Conservation (phyloP, 148 eudicot genomes). For the Nepenthes mirabilis region DNA sequence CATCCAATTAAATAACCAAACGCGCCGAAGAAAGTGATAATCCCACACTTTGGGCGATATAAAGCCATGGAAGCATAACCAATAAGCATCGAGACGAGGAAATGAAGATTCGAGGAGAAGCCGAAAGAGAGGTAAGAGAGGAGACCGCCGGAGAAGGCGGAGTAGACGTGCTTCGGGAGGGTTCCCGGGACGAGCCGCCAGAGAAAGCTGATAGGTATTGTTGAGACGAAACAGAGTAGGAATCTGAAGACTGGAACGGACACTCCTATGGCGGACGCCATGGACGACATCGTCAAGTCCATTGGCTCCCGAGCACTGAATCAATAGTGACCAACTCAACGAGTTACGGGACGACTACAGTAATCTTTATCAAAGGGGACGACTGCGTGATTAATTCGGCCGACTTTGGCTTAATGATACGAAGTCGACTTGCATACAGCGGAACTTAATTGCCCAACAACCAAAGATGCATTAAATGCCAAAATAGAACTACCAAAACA, state of each 20-base stretch:
- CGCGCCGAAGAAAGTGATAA: slow-evolving; percentile 52
- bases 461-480: no score
- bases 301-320: no score
- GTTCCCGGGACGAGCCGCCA: slow-evolving; percentile 55
- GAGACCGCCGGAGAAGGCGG: slow-evolving; percentile 51
- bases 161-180: slow-evolving; percentile 49
- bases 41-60: slow-evolving; percentile 52
- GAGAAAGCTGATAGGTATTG: slow-evolving; percentile 62
- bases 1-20: slow-evolving; percentile 70
- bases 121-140: slow-evolving; percentile 73
- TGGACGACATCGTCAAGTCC: slow-evolving; percentile 26
- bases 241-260: slow-evolving; percentile 65
- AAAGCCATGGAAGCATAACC: slow-evolving; percentile 58
- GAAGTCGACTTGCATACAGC: no score
- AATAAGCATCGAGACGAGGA: slow-evolving; percentile 53
- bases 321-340: no score
- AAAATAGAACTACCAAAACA: no score
- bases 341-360: no score
- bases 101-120: slow-evolving; percentile 64
- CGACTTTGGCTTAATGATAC: no score
- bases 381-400: no score
- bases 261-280: slow-evolving; percentile 63
- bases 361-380: no score
- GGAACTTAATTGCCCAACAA: no score
- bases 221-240: slow-evolving; percentile 51